phyloP scores from a whole-genome alignment of 176 grass and related monocot species.

The Oryza brachyantha region DNA sequence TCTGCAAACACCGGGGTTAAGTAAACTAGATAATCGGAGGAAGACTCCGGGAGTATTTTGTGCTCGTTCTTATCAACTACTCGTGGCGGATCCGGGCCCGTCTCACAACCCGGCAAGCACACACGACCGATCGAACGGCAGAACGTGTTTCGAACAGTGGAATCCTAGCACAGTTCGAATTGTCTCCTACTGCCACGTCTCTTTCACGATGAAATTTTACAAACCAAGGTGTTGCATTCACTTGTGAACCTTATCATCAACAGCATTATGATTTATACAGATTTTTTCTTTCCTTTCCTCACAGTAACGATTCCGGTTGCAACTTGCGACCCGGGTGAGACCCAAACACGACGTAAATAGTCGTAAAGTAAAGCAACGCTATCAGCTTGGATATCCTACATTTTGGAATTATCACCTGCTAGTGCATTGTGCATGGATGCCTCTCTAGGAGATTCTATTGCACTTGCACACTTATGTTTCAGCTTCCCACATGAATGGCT shows the following conservation, averaged over 20 bases:
- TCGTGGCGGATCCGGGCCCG: background rate
- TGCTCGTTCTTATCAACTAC: slow-evolving; percentile 51
- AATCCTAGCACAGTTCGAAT: background rate
- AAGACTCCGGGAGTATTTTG: slow-evolving; percentile 8
- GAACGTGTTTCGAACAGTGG: background rate
- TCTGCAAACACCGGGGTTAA: background rate
- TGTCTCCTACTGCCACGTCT: background rate
- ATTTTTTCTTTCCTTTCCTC: background rate
- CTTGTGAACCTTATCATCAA: background rate
- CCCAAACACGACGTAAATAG: background rate
- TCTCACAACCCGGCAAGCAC: background rate
- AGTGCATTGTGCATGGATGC: background rate
- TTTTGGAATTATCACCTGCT: background rate
- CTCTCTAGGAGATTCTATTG: slow-evolving; percentile 10
- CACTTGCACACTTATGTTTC: background rate
- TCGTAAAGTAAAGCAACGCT: background rate
- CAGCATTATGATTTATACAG: background rate
- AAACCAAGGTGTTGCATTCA: background rate
- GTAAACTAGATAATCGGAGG: background rate
- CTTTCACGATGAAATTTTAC: background rate
- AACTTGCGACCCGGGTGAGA: background rate
- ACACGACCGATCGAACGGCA: background rate
- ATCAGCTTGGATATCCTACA: background rate
- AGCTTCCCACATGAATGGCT: background rate
- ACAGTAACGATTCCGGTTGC: background rate